Evolutionary conservation across 1,284 basidiomycete genomes (phyloP).

Genomic region (Sphagnurus paluster): DNA sequence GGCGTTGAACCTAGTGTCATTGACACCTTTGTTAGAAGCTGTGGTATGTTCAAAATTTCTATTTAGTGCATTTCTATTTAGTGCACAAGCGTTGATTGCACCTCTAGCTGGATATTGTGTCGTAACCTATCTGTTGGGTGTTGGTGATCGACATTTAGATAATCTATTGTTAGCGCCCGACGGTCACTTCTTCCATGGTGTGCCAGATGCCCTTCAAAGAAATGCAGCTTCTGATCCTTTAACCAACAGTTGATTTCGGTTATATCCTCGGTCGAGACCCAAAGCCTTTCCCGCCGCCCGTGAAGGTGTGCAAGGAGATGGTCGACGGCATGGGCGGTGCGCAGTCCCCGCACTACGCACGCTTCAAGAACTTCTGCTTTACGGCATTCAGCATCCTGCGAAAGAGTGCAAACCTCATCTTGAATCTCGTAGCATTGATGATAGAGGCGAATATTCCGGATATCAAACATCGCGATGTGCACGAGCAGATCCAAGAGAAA

Average conservation of each 20-base stretch:
- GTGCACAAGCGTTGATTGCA: not conserved
- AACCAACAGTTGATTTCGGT: conserved; percentile 86
- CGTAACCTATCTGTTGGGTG: conserved; percentile 94
- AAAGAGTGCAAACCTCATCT: conserved; percentile 97
- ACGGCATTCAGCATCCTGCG: conserved; percentile 95
- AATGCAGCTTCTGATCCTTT: conserved; percentile 3
- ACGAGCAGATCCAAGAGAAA: conserved; percentile 92
- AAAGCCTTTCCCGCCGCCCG: conserved; percentile 96
- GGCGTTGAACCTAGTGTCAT: conserved; percentile 91
- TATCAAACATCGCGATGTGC: conserved; percentile 89
- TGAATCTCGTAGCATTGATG: conserved; percentile 97
- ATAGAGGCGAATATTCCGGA: conserved; percentile 98
- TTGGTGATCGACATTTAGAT: conserved; percentile 97
- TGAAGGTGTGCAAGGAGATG: conserved; percentile 99
- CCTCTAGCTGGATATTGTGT: conserved; percentile 93
- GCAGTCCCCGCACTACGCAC: conserved; percentile 87
- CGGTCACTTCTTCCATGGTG: conserved; percentile 90
- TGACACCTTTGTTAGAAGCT: conserved; percentile 96
- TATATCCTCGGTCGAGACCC: conserved; percentile 98
- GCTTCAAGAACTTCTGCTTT: conserved; percentile 96
- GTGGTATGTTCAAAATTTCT: conserved; percentile 65
- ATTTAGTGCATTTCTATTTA: not conserved
- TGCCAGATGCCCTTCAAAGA: conserved; percentile 15
- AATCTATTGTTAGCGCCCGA: conserved; percentile 93
- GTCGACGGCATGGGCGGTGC: conserved; percentile 98